Percentiles rank a stretch among this genome's conserved stretches.
phyloP scores from a whole-genome alignment of 306 rosid genomes.

The Alnus glutinosa region DNA sequence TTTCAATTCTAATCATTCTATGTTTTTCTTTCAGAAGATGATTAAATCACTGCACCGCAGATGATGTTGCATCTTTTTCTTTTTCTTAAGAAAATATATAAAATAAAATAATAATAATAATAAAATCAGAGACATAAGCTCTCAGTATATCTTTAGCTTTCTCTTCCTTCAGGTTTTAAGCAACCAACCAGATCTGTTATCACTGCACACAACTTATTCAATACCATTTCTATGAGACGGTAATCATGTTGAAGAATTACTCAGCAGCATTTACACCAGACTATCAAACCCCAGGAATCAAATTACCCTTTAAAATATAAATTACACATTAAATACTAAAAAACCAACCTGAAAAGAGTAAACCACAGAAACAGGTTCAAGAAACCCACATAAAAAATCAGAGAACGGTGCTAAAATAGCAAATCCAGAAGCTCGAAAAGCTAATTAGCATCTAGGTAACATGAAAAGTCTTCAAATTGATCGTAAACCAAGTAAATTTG shows the following conservation, averaged over 20 bases:
- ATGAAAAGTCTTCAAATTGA: background rate
- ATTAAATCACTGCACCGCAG: background rate
- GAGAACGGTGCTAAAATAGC: background rate
- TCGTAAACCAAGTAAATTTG: background rate
- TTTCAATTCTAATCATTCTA: background rate
- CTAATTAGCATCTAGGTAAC: background rate
- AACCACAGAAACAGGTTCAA: background rate
- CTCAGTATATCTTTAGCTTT: no score
- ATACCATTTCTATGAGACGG: background rate
- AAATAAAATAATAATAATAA: no score
- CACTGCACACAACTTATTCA: background rate
- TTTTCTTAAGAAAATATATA: no score
- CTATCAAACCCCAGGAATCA: background rate
- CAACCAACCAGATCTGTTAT: background rate
- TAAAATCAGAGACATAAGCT: no score
- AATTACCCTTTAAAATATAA: background rate
- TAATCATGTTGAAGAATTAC: background rate
- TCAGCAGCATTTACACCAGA: background rate
- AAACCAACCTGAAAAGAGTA: background rate
- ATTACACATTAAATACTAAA: background rate
- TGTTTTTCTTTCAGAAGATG: background rate
- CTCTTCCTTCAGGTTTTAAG: background rate
- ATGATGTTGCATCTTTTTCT: no score
- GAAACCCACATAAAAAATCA: background rate
- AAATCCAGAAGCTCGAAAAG: background rate